These are phyloP conservation scores for Aspergillus homomorphus DNA, from an alignment of 495 filamentous ascomycete species.

Conservation along the genomic window DNA sequence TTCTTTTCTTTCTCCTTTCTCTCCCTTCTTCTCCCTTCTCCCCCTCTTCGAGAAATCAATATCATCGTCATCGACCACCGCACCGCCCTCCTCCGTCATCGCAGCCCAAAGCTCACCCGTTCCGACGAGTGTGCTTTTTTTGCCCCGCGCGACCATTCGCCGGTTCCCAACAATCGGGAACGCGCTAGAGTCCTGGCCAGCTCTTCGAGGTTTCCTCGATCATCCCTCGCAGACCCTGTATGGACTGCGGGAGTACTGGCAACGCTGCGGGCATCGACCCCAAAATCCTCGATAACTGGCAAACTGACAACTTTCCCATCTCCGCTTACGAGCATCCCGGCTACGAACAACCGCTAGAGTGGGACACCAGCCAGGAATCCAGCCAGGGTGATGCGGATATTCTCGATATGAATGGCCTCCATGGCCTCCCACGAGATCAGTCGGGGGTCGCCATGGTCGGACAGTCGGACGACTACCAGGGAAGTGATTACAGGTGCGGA, in stretches of 20 bases:
- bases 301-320: constrained; percentile 40
- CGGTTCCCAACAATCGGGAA: constrained; percentile 7
- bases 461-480: constrained; percentile 24
- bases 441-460: constrained; percentile 23
- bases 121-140: constrained; percentile 1
- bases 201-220: constrained; percentile 14
- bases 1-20: constrained; percentile 2
- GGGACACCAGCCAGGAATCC: constrained; percentile 45
- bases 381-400: constrained; percentile 43
- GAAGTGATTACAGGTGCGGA: constrained; percentile 30
- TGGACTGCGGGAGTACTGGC: constrained; percentile 44
- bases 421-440: constrained; percentile 27
- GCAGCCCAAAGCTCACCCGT: not conserved
- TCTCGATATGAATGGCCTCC: constrained; percentile 33
- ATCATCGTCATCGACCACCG: not conserved
- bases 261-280: constrained; percentile 49
- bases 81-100: not conserved
- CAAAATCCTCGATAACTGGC: constrained; percentile 48
- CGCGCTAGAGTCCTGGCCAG: constrained; percentile 19
- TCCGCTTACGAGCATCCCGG: constrained; percentile 40
- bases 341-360: constrained; percentile 43
- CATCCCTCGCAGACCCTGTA: constrained; percentile 31
- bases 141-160: constrained; percentile 8
- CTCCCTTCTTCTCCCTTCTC: constrained; percentile 1
- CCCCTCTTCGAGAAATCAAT: not conserved